Evolutionary conservation across 345 rosid species (phyloP).

Genomic region (Mangifera indica): DNA sequence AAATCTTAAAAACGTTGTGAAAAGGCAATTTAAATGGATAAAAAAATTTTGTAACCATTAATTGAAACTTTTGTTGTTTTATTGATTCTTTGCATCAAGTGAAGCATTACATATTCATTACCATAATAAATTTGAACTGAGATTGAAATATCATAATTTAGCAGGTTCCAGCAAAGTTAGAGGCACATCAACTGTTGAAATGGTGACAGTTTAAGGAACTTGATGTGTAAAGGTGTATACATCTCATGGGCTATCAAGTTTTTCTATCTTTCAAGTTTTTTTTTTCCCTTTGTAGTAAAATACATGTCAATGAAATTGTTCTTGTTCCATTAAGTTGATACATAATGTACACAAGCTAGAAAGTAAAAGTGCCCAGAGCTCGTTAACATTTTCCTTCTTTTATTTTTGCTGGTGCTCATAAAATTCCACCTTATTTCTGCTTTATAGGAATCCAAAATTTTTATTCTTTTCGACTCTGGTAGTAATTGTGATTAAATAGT

Average conservation of each 20-base stretch:
- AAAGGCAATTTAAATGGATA: not conserved
- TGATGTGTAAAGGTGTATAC: conserved; percentile 13
- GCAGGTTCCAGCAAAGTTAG: conserved; percentile 28
- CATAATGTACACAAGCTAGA: not conserved
- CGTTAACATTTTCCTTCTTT: not conserved
- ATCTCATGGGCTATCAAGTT: not conserved
- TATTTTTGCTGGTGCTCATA: not conserved
- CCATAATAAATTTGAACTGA: not conserved
- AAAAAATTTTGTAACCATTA: not conserved
- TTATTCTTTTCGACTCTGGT: not conserved
- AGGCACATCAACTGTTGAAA: conserved; percentile 19
- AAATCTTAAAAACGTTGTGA: not conserved
- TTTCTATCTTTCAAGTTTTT: not conserved
- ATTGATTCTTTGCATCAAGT: not conserved
- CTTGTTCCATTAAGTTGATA: not conserved
- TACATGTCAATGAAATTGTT: not conserved
- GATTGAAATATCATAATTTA: conserved; percentile 11
- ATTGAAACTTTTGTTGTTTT: not conserved
- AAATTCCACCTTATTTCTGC: not conserved
- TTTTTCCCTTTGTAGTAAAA: not conserved
- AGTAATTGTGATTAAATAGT: too few relatives aligned
- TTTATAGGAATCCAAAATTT: not conserved
- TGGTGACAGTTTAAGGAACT: conserved; percentile 22
- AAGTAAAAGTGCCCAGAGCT: not conserved
- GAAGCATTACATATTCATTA: not conserved